phyloP scores from a whole-genome alignment of 208 protist species.

The Dictyostelium gargantuum region DNA sequence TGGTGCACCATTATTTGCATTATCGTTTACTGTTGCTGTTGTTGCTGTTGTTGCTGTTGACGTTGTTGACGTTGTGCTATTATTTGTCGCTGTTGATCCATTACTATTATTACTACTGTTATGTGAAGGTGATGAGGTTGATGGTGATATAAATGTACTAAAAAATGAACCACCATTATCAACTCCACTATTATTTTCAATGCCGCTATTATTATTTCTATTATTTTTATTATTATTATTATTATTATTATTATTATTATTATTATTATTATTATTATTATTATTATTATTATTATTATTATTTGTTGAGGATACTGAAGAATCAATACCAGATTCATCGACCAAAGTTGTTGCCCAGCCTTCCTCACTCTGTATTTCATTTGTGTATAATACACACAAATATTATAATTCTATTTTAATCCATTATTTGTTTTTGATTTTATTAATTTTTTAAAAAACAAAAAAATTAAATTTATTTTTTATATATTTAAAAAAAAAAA shows the following conservation, averaged over 20 bases:
- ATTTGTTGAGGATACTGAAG: neutral
- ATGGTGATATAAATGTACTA: too few relatives aligned
- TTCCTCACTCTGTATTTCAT: neutral
- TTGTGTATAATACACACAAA: neutral
- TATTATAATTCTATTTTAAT: constrained; percentile 70
- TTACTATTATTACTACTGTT: neutral
- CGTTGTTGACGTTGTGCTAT: too few relatives aligned
- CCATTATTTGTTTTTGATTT: constrained; percentile 71
- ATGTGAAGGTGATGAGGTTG: too few relatives aligned
- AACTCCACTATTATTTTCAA: neutral
- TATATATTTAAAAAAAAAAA: neutral
- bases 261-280: neutral
- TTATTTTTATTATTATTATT: neutral
- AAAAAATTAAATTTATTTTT: constrained; percentile 49
- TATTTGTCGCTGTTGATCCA: neutral
- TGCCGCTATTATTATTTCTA: neutral
- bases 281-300: neutral
- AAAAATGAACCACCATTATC: neutral
- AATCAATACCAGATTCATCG: neutral
- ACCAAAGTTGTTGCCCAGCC: neutral
- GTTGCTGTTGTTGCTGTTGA: neutral
- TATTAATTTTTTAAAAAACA: constrained; percentile 66
- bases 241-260: neutral
- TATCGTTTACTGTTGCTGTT: neutral
- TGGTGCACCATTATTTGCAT: neutral